Evolutionary conservation across 106 monocot genomes (phyloP).

Genomic region (Triglochin maritima): DNA sequence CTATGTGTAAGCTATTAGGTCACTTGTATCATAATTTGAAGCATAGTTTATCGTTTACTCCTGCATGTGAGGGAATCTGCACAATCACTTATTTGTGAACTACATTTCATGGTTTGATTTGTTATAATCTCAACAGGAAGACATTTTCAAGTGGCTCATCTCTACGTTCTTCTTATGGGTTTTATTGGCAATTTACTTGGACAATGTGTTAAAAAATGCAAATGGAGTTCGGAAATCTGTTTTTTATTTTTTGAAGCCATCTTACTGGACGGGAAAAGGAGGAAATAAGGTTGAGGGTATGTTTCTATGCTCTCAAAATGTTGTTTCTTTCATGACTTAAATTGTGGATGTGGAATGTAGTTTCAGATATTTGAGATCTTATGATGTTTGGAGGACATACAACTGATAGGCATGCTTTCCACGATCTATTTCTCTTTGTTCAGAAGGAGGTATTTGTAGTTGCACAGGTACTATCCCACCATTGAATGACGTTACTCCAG

Average conservation of each 20-base stretch:
- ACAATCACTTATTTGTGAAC: background rate
- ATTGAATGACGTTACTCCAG: constrained; percentile 48
- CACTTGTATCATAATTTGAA: background rate
- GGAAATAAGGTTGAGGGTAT: constrained; percentile 67
- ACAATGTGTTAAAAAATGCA: constrained; percentile 71
- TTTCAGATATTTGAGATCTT: background rate
- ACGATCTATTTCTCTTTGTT: background rate
- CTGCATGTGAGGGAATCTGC: background rate
- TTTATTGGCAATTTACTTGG: constrained; percentile 75
- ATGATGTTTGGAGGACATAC: background rate
- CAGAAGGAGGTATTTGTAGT: constrained; percentile 72
- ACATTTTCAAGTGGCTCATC: constrained; percentile 63
- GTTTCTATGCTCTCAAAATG: background rate
- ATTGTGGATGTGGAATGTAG: background rate
- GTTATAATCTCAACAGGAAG: constrained; percentile 36
- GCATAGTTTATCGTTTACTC: background rate
- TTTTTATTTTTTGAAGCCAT: constrained; percentile 65
- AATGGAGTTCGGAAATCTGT: constrained; percentile 76
- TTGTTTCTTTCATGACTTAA: constrained; percentile 1
- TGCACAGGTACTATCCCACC: constrained; percentile 52
- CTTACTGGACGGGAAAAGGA: constrained; percentile 81
- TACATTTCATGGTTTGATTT: background rate
- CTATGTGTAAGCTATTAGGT: background rate
- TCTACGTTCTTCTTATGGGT: constrained; percentile 84
- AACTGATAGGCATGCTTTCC: background rate